Base-by-base conservation (phyloP, 495 filamentous ascomycete genomes). In the Annulohypoxylon moriforme region DNA sequence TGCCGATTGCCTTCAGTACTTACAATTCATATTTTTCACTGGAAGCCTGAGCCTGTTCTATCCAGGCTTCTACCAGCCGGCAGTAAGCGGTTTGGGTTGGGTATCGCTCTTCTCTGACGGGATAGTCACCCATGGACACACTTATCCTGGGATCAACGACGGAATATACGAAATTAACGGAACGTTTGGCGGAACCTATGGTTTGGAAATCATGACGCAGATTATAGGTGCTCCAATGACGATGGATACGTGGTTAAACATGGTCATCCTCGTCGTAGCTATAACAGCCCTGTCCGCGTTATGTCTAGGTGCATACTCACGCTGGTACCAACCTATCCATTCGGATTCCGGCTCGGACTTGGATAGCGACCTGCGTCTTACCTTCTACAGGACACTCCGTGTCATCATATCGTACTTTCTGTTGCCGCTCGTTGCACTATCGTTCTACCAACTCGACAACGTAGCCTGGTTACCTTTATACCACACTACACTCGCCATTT, bases 21-120 rank as follows among this genome's bases (percentile, higher is more conserved):
- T 94, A 22, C 92, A 94, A 73, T 94, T 92, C 72, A 85, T 90
- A 33, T 89, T 93, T 24, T 82, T 94, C 49, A 89, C 91, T 0
- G 92, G 92, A 2, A 85, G 87, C 27, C 79, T 94, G 38, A 90
- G 87, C 22, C 75, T 94, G 73, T 85, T 88, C 59, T 94, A 94
- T 73, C 92, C 92, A 0, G 92, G 92, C 0, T 94, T 88, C 71
- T 94, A 89, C 71, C 92, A 93, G 68, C 91, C 91, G 13, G 88
- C 85, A 3, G 85, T 93, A 29, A 64, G 67, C 50, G 11, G 58
- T 2, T 49, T 69, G 16, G 58, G 58, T 18, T 69, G 67, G 59
- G 1, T 56, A n/a, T 69, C 67, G 10, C 67, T 69, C n/a, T 53
- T 69, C 11, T 24, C 67, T 1, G 67, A 60, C 13, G 59, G 67